Base-by-base conservation (phyloP, 1,284 basidiomycete genomes). In the Sphaerobolus stellatus region DNA sequence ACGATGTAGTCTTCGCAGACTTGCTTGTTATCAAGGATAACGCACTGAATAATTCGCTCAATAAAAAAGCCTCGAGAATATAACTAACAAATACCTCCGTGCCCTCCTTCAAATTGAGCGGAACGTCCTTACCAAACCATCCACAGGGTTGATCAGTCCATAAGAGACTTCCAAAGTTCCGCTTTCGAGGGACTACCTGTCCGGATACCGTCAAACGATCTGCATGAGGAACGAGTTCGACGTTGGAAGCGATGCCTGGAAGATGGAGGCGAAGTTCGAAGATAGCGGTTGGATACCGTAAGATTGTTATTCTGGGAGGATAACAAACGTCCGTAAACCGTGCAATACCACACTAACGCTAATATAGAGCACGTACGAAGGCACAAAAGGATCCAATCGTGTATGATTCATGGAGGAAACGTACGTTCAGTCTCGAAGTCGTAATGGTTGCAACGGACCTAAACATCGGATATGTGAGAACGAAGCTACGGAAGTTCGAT, bases 91-190 rank as follows among this genome's bases (percentile, higher is more conserved):
- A 22, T 38, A 48, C 51, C 44, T 53, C 51, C 20, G 41, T 53
- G 1, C 51, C 51, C 13, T 22, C 3, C 16, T 27, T 53, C 29
- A 53, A 28, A 18, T 47, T 28, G 16, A 46, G 16, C 11, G 51
- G 44, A 4, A 53, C 30, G 16, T 53, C 51, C 25, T 44, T 29
- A 3, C 43, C 51, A 46, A 53, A 53, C 7, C 30, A n/a, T 16
- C 51, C 51, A 36, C 44, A 53, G 9, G 51, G 51, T 20, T 53
- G 51, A 46, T 53, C 51, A 18, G 44, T 47, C 28, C 43, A 53
- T 18, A 53, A n/a, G 24, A 53, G 51, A 16, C 30, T 48, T 11
- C 28, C 18, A 9, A 18, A 16, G 11, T 18, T 29, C 18, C 41
- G 28, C 7, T 36, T 40, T 7, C 29, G 29, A 13, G 51, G 51